Conservation (phyloP, 441 rosid genomes). For the Macaranga tanarius region DNA sequence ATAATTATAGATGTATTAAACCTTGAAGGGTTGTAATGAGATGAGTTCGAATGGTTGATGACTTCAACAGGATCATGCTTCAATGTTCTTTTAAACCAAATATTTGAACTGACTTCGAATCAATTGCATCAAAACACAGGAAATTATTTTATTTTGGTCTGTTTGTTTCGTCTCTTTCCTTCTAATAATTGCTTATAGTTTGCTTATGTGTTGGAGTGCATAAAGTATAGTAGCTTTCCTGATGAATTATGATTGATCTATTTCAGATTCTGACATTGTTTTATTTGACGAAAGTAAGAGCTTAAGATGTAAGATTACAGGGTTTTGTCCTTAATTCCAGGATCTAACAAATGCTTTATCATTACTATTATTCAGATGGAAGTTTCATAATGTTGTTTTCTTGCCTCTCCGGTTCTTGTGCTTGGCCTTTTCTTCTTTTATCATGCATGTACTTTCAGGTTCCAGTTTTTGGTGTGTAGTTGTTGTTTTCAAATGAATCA, state of each 20-base stretch:
- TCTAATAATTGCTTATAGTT: not conserved
- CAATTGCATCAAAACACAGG: not conserved
- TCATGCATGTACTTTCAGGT: not conserved
- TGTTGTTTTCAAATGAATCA: not conserved
- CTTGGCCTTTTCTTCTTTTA: not conserved
- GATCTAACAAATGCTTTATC: not conserved
- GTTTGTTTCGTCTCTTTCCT: not conserved
- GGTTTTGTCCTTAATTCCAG: not conserved
- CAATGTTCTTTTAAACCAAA: no score
- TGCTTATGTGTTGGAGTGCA: not conserved
- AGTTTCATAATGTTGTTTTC: not conserved
- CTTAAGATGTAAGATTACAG: not conserved
- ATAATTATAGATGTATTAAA: no score
- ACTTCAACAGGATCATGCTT: no score
- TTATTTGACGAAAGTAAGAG: not conserved
- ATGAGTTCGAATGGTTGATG: no score
- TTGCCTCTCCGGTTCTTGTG: not conserved
- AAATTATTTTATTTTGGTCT: not conserved
- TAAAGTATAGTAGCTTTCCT: not conserved
- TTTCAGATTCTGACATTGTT: slow-evolving; percentile 10
- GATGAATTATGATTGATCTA: not conserved
- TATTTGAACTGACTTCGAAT: no score
- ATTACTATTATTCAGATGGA: not conserved
- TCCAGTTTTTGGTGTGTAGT: slow-evolving; percentile 10
- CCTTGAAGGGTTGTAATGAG: no score